These are phyloP conservation scores for Adansonia digitata DNA, from an alignment of 345 rosid species.

Conservation along the genomic window DNA sequence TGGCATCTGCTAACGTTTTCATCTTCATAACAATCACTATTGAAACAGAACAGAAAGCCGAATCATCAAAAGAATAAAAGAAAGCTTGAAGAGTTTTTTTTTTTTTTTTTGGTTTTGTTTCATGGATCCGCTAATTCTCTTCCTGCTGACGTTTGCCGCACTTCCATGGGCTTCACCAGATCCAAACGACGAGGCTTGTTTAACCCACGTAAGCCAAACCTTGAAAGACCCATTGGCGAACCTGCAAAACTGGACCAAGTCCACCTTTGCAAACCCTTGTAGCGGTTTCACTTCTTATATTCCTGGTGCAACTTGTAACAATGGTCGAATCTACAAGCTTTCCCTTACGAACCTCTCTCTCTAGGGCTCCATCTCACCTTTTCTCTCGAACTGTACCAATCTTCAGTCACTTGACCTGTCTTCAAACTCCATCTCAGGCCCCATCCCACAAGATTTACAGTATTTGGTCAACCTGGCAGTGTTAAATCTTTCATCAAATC, in stretches of 20 bases:
- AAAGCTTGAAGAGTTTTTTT: neutral
- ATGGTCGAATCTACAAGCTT: constrained; percentile 88
- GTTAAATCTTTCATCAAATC: constrained; percentile 84
- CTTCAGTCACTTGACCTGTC: constrained; percentile 92
- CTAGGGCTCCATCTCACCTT: constrained; percentile 77
- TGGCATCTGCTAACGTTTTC: neutral
- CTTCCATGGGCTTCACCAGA: constrained; percentile 36
- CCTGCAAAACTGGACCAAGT: constrained; percentile 78
- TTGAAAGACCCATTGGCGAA: constrained; percentile 64
- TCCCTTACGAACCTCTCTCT: constrained; percentile 64
- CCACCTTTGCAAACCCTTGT: constrained; percentile 62
- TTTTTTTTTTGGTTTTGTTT: too few species aligned
- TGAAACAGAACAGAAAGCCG: too few species aligned
- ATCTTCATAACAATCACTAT: neutral
- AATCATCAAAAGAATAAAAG: too few species aligned
- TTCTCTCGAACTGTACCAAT: constrained; percentile 75
- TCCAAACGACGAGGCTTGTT: constrained; percentile 64
- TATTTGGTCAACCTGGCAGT: constrained; percentile 79
- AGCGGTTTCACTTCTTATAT: constrained; percentile 65
- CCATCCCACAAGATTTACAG: constrained; percentile 70
- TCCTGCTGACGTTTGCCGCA: constrained; percentile 28
- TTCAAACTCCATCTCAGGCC: constrained; percentile 68
- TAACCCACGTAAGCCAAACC: constrained; percentile 43
- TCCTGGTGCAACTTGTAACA: constrained; percentile 81
- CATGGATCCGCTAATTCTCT: constrained; percentile 27